Evolutionary conservation across 1,284 basidiomycete genomes (phyloP).

Genomic region (Heterobasidion parviporum): DNA sequence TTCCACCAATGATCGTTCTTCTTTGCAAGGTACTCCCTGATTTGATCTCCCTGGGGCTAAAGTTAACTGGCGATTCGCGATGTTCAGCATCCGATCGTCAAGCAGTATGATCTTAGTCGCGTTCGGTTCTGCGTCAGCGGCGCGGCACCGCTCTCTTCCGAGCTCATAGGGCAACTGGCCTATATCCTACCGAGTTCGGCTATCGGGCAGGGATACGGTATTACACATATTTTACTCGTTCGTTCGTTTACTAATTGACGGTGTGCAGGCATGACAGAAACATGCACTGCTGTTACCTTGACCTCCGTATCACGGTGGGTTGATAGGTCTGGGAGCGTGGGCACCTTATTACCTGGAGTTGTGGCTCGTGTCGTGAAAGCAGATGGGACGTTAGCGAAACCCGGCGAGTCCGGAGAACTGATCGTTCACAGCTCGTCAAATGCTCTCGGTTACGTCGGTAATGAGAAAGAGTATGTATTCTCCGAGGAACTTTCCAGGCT

Average conservation of each 20-base stretch:
- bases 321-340: constrained; percentile 26
- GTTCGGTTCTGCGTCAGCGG: constrained; percentile 58
- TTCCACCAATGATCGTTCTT: constrained; percentile 57
- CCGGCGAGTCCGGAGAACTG: constrained; percentile 34
- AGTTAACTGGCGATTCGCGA: constrained; percentile 1
- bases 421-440: constrained; percentile 31
- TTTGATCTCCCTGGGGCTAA: not conserved
- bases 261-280: constrained; percentile 32
- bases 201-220: constrained; percentile 64
- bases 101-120: constrained; percentile 57
- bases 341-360: constrained; percentile 29
- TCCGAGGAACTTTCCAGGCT: not conserved
- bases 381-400: constrained; percentile 29
- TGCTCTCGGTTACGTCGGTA: constrained; percentile 33
- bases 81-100: constrained; percentile 54
- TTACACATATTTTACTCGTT: constrained; percentile 5
- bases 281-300: constrained; percentile 37
- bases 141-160: constrained; percentile 67
- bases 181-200: constrained; percentile 47
- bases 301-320: constrained; percentile 16
- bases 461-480: constrained; percentile 31
- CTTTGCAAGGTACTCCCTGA: constrained; percentile 42
- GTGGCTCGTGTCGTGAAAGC: constrained; percentile 28
- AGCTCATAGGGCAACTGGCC: constrained; percentile 48
- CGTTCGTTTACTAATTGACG: not conserved